Evolutionary conservation across 345 rosid genomes (phyloP).

Genomic region (Euphorbia pulcherrima): DNA sequence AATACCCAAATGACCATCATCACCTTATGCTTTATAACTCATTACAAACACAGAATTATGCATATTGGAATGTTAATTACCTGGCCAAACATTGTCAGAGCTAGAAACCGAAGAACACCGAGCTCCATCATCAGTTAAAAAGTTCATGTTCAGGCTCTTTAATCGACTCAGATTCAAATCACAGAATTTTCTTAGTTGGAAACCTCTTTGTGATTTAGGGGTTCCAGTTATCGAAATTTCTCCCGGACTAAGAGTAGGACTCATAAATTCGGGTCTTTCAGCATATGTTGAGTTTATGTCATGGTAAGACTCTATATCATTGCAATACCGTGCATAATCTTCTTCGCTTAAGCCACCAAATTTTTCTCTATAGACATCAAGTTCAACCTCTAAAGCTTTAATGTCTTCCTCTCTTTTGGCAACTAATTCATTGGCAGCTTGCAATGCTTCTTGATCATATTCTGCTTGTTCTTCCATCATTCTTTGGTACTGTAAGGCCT

Average conservation of each 20-base stretch:
- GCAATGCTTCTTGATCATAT: constrained; percentile 82
- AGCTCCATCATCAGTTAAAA: constrained; percentile 18
- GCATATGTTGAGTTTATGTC: constrained; percentile 23
- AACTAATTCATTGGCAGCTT: constrained; percentile 46
- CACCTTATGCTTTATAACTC: background rate
- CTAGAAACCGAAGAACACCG: constrained; percentile 21
- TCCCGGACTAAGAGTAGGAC: constrained; percentile 19
- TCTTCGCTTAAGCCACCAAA: constrained; percentile 46
- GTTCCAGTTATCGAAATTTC: constrained; percentile 20
- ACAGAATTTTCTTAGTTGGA: constrained; percentile 12
- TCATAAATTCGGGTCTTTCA: constrained; percentile 25
- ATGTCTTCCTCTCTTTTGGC: constrained; percentile 57
- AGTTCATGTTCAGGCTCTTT: constrained; percentile 20
- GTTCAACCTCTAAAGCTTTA: constrained; percentile 54
- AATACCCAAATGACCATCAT: constrained; percentile 10
- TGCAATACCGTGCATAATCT: constrained; percentile 26
- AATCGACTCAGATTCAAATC: constrained; percentile 20
- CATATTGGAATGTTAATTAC: constrained; percentile 24
- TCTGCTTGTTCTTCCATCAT: constrained; percentile 99
- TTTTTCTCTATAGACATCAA: constrained; percentile 58
- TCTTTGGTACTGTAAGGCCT: constrained; percentile 92
- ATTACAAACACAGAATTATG: background rate
- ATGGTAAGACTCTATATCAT: constrained; percentile 25
- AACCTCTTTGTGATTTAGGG: constrained; percentile 1
- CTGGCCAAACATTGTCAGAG: constrained; percentile 27